Base-by-base conservation (phyloP, 192 early-diverging fungal species). In the Glomus cerebriforme region DNA sequence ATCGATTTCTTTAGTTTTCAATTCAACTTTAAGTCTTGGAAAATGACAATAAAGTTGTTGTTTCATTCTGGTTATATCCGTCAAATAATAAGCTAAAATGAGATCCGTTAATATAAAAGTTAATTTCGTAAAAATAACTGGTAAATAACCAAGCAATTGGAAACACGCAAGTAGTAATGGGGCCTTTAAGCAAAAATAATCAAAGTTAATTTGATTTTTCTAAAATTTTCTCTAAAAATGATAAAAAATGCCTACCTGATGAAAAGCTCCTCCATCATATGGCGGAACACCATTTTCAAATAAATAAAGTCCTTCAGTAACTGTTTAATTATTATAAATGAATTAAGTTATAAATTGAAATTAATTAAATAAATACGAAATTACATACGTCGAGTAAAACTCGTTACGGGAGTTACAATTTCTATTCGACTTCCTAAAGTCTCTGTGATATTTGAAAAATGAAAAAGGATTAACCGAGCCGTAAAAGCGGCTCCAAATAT, bases 221-320 rank as follows among this genome's bases (percentile, higher is more conserved):
- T 27, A 68, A 37, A 8, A 27, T 17, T 72, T 39, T 27, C 9
- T 37, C 24, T 45, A 2, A 26, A 13, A 26, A 45, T 67, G 59
- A 26, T 60, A 26, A 54, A 58, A 15, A 26, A 22, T 29, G 69
- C 13, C n/a, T 81, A 91, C 95, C 85, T 97, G 96, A 82, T 97
- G 95, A 80, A 93, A 95, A 22, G 94, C 86, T 58, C 93, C 94
- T 31, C 95, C 96, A 75, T 96, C 93, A 82, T 95, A 98, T 7
- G 95, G 94, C 27, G 92, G 88, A 0, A 97, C 88, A 47, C 88
- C 90, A 75, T 92, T 86, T 22, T 86, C 76, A 77, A 88, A 94
- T 37, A 98, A 86, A 84, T 89, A 92, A 34, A 97, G 81, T 35
- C 96, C 98, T 84, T 98, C 98, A 8, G 89, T 86, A 31, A 98